These are phyloP conservation scores for Fusarium xylarioides DNA, from an alignment of 2,329 filamentous ascomycete species.

Conservation along the genomic window DNA sequence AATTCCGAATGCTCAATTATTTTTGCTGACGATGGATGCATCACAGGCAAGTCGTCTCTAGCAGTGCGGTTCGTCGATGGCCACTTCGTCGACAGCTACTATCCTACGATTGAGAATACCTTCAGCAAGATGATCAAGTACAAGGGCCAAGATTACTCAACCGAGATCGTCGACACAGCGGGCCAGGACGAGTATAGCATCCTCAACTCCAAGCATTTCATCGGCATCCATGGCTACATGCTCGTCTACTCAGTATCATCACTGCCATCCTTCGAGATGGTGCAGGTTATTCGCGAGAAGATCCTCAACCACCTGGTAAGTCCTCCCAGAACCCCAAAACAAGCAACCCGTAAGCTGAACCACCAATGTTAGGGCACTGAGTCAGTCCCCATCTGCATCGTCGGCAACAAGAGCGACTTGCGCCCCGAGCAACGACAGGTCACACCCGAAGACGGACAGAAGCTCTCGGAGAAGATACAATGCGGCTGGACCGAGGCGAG, in stretches of 20 bases:
- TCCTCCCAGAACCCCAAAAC: conserved; percentile 14
- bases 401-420: conserved; percentile 97
- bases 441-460: conserved; percentile 82
- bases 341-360: background rate
- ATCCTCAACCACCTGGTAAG: conserved; percentile 93
- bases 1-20: background rate
- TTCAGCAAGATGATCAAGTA: conserved; percentile 95
- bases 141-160: conserved; percentile 92
- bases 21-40: conserved; percentile 10
- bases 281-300: conserved; percentile 94
- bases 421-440: conserved; percentile 94
- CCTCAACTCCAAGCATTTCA: conserved; percentile 97
- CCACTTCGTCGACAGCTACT: conserved; percentile 98
- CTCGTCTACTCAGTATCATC: conserved; percentile 98
- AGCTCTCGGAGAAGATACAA: conserved; percentile 84
- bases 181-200: conserved; percentile 99
- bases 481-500: conserved; percentile 96
- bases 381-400: conserved; percentile 90
- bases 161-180: conserved; percentile 97
- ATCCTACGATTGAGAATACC: conserved; percentile 98
- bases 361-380: conserved; percentile 76
- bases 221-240: conserved; percentile 98
- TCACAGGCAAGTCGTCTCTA: conserved; percentile 91
- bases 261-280: conserved; percentile 96
- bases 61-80: conserved; percentile 97